A percentile compares a stretch with the other conserved stretches of the same genome.
Evolutionary conservation across 164 flowering plant species (phyloP).

Genomic region (Dillenia turbinata): DNA sequence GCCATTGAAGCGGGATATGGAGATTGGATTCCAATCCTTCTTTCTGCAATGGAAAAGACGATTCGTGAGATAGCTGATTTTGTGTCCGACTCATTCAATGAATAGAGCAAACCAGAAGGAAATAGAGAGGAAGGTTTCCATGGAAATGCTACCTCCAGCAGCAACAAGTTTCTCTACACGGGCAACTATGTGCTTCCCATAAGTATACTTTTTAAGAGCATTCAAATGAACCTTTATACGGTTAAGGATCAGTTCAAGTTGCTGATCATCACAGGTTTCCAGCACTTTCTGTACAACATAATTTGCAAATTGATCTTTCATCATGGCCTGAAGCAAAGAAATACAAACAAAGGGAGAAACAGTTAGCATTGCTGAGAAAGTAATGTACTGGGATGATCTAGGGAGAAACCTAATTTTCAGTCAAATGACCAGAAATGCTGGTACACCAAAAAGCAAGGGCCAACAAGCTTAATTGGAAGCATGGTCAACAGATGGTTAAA

Average conservation of each 20-base stretch:
- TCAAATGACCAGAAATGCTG: too few species aligned
- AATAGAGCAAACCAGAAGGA: not conserved
- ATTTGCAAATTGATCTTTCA: conserved; percentile 95
- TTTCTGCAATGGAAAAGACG: conserved; percentile 51
- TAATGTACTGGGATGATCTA: too few species aligned
- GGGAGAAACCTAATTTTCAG: too few species aligned
- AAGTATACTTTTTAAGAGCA: conserved; percentile 88
- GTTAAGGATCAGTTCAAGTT: conserved; percentile 74
- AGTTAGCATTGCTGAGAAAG: too few species aligned
- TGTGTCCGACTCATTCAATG: not conserved
- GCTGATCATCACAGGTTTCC: conserved; percentile 93
- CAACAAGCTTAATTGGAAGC: too few species aligned
- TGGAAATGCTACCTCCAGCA: conserved; percentile 62
- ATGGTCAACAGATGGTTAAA: too few species aligned
- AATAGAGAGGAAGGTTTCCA: not conserved
- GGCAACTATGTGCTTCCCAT: conserved; percentile 94
- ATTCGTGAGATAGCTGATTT: not conserved
- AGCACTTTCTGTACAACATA: conserved; percentile 94
- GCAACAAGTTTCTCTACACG: conserved; percentile 98
- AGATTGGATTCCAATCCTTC: conserved; percentile 62
- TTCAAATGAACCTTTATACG: conserved; percentile 89
- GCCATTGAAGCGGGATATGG: conserved; percentile 38
- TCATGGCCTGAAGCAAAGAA: conserved; percentile 58
- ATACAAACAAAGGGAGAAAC: not conserved
- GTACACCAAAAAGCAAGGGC: too few species aligned